Evolutionary conservation across 2,329 filamentous ascomycete genomes (phyloP).

Genomic region (Exophiala bonariae): DNA sequence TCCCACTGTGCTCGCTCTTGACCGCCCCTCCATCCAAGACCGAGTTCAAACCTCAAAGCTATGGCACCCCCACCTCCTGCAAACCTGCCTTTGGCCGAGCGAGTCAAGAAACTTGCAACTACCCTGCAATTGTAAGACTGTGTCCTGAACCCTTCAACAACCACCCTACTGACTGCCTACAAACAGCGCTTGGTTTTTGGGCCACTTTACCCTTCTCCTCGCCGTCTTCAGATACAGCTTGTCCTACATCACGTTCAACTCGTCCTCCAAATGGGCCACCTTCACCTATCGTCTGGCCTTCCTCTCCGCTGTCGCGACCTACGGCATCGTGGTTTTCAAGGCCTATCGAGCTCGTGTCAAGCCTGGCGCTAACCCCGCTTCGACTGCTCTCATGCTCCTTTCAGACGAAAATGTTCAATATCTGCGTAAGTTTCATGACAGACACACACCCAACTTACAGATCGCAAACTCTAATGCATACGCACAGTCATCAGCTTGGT

Average conservation of each 20-base stretch:
- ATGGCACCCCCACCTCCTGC: constrained; percentile 76
- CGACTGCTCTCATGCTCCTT: constrained; percentile 64
- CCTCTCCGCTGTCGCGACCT: constrained; percentile 83
- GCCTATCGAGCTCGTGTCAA: constrained; percentile 83
- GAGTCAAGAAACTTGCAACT: constrained; percentile 75
- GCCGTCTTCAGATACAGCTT: constrained; percentile 79
- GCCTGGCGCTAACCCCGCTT: constrained; percentile 28
- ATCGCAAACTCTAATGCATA: constrained; percentile 5
- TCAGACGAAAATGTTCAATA: constrained; percentile 98
- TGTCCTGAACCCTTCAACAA: constrained; percentile 11
- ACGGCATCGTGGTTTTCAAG: constrained; percentile 99
- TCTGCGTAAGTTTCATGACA: constrained; percentile 70
- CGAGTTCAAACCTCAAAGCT: constrained; percentile 9
- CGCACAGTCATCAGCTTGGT: constrained; percentile 81
- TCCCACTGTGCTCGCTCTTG: too few relatives aligned
- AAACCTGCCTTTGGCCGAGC: constrained; percentile 69
- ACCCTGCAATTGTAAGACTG: constrained; percentile 70
- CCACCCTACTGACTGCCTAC: constrained; percentile 53
- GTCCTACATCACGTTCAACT: constrained; percentile 88
- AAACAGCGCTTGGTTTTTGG: constrained; percentile 58
- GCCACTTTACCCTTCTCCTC: constrained; percentile 83
- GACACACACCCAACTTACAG: constrained; percentile 7
- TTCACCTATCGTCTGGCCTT: constrained; percentile 91
- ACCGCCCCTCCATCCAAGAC: constrained; percentile 17
- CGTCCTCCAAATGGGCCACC: constrained; percentile 71